Base-by-base conservation (phyloP, 164 flowering plant genomes). In the Chimonanthus salicifolius region DNA sequence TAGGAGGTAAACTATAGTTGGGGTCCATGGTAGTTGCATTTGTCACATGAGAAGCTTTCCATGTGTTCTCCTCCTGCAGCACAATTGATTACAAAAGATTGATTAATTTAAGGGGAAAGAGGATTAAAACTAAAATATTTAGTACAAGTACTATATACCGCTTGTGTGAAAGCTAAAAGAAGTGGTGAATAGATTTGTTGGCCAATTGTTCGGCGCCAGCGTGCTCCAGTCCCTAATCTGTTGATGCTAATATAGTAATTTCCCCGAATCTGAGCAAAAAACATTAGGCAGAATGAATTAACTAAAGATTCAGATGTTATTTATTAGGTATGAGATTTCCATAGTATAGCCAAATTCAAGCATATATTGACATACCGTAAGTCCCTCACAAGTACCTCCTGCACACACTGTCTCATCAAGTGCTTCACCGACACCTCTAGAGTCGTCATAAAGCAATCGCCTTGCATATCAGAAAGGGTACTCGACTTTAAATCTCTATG, bases 151-250 rank as follows among this genome's bases (percentile, higher is more conserved):
- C 5, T 69, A 74, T 33, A 33, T 82, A 90, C 97, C 88, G 90
- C 94, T 47, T 86, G 92, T 7, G 90, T 72, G 74, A 93, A 90
- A 62, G 92, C 94, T 69, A 91, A 76, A 71, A 93, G 83, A 74
- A 93, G 77, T 0, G 98, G 98, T 3, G 98, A 90, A 80, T 91
- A 93, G 60, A 89, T 58, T 82, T 93, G 85, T 78, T 93, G 98
- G 60, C 97, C 90, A 62, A 82, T 82, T 71, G 84, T 85, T 58
- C 94, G 77, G 15, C 97, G 89, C 98, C 98, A 91, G 33, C 74
- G 81, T 48, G 91, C 80, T 33, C 98, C 98, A 46, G 70, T 68
- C 11, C 97, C 97, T 10, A 83, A 49, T 66, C 83, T 66, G 78
- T 93, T 51, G 54, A 90, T 75, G 79, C 86, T 85, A 67, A 91